These are phyloP conservation scores for Trichoderma sp. DNA, from an alignment of 2,329 filamentous ascomycete species.

Conservation along the genomic window DNA sequence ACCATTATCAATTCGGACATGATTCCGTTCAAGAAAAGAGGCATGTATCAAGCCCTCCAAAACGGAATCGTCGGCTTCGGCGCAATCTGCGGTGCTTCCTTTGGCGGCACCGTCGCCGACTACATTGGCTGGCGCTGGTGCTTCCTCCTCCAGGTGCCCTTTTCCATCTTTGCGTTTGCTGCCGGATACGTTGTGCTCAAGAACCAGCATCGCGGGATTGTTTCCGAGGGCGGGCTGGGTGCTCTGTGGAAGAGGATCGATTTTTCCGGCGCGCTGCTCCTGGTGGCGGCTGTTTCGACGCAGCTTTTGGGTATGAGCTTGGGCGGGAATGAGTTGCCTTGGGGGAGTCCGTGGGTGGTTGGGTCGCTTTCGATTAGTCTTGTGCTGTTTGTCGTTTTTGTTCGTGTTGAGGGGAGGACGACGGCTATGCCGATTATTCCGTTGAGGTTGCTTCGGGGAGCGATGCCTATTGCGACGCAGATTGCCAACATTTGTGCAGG, in stretches of 20 bases:
- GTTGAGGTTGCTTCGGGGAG: slow-evolving; percentile 54
- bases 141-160: slow-evolving; percentile 60
- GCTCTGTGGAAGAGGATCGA: slow-evolving; percentile 55
- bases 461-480: slow-evolving; percentile 53
- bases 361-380: slow-evolving; percentile 43
- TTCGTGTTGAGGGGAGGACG: slow-evolving; percentile 48
- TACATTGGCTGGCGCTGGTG: slow-evolving; percentile 66
- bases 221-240: slow-evolving; percentile 30
- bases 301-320: slow-evolving; percentile 55
- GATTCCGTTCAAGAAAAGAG: slow-evolving; percentile 53
- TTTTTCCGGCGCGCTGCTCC: slow-evolving; percentile 52
- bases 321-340: slow-evolving; percentile 54
- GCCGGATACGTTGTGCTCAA: slow-evolving; percentile 50
- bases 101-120: slow-evolving; percentile 63
- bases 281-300: slow-evolving; percentile 56
- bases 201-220: slow-evolving; percentile 23
- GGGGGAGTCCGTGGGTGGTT: slow-evolving; percentile 49
- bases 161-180: slow-evolving; percentile 55
- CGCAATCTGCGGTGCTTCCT: slow-evolving; percentile 58
- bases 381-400: slow-evolving; percentile 42
- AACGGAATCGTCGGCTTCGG: slow-evolving; percentile 62
- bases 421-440: slow-evolving; percentile 53
- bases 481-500: slow-evolving; percentile 59
- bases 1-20: slow-evolving; percentile 60
- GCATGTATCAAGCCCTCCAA: slow-evolving; percentile 60